Conservation (phyloP, 2,329 filamentous ascomycete species). For the Didymosphaeria variabile region DNA sequence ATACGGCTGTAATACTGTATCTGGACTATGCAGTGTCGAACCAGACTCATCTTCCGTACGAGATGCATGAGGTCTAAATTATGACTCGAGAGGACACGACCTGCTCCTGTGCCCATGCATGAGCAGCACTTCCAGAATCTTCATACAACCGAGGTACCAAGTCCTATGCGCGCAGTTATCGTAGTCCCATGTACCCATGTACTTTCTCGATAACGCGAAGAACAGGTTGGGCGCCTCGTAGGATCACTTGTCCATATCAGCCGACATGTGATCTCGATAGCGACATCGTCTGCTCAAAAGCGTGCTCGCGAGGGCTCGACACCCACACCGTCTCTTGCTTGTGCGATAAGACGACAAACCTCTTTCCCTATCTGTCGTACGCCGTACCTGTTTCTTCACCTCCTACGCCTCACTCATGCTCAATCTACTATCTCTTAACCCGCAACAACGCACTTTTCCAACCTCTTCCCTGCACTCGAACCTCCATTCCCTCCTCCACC, state of each 20-base stretch:
- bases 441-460: background rate
- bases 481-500: background rate
- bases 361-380: background rate
- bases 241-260: background rate
- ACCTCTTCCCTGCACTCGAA: background rate
- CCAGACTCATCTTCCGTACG: background rate
- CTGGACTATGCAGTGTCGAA: background rate
- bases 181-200: background rate
- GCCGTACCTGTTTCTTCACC: background rate
- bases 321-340: background rate
- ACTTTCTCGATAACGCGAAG: background rate
- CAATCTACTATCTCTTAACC: background rate
- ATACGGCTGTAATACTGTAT: background rate
- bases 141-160: background rate
- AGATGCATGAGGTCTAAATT: background rate
- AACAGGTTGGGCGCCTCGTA: background rate
- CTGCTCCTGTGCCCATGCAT: background rate
- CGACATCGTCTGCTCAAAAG: background rate
- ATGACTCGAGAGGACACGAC: background rate
- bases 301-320: constrained; percentile 1
- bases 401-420: background rate
- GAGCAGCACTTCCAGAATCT: background rate
- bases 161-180: background rate
- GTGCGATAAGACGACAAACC: background rate
- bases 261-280: background rate